A percentile compares a stretch with the other conserved stretches of the same genome.
These are phyloP conservation scores for Mycena albidolilacea DNA, from an alignment of 768 basidiomycete species.

Conservation along the genomic window DNA sequence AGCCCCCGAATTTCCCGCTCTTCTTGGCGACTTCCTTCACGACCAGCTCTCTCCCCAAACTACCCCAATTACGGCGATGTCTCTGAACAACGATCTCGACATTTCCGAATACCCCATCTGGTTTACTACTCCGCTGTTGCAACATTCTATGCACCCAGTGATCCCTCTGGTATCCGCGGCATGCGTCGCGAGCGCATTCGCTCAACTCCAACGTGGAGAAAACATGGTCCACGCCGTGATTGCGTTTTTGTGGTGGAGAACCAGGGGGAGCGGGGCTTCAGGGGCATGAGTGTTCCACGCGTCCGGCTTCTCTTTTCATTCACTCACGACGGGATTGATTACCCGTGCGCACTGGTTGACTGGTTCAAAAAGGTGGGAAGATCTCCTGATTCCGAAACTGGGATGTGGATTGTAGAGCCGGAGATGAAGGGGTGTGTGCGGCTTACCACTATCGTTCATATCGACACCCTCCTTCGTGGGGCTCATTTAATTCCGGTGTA, in stretches of 20 bases:
- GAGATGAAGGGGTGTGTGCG: background rate
- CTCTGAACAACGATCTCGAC: too few species aligned
- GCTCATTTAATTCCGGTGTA: background rate
- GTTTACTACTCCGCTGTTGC: background rate
- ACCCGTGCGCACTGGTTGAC: background rate
- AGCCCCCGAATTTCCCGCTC: slow-evolving; percentile 34
- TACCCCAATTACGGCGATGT: too few species aligned
- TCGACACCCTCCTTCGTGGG: background rate
- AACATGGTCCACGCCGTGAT: background rate
- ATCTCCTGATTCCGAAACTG: background rate
- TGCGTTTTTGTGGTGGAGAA: background rate
- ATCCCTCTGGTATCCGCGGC: slow-evolving; percentile 1
- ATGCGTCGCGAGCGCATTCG: background rate
- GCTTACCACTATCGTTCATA: background rate
- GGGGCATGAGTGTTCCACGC: background rate
- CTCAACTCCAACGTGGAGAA: background rate
- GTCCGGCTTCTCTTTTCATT: background rate
- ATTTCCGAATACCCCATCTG: background rate
- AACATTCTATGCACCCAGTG: slow-evolving; percentile 1
- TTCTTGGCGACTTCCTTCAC: slow-evolving; percentile 41
- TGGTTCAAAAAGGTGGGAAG: slow-evolving; percentile 1
- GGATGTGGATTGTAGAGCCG: slow-evolving; percentile 3
- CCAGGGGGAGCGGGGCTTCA: background rate
- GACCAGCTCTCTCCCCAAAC: too few species aligned
- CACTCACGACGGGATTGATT: background rate